Evolutionary conservation across 805 yeast species (phyloP).

Genomic region (Ogataea nakhonphanomensis): DNA sequence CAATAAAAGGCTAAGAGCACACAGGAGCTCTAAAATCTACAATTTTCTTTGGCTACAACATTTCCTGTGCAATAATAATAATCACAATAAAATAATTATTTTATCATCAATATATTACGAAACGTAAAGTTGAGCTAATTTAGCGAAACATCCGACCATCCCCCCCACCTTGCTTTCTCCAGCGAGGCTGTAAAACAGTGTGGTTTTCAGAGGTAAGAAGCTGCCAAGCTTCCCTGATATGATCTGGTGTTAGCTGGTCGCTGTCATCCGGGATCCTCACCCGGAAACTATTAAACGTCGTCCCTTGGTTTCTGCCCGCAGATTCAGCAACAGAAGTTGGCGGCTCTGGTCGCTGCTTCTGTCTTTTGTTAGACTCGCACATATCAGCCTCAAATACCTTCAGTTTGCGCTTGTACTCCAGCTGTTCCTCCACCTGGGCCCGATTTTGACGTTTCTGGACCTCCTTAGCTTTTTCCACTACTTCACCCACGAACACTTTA

Average conservation of each 20-base stretch:
- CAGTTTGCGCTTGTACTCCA: slow-evolving; percentile 39
- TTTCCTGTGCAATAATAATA: too few relatives aligned
- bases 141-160: slow-evolving; percentile 69
- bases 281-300: slow-evolving; percentile 17
- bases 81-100: too few relatives aligned
- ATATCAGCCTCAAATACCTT: slow-evolving; percentile 22
- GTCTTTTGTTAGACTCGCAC: slow-evolving; percentile 31
- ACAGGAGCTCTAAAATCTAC: too few relatives aligned
- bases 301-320: not conserved
- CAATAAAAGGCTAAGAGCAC: too few relatives aligned
- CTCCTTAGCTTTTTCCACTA: slow-evolving; percentile 75
- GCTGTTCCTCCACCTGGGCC: slow-evolving; percentile 37
- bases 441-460: slow-evolving; percentile 58
- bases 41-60: too few relatives aligned
- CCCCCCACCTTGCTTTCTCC: slow-evolving; percentile 71
- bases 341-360: slow-evolving; percentile 24
- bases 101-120: not conserved
- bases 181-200: slow-evolving; percentile 54
- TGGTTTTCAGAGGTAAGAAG: slow-evolving; percentile 65
- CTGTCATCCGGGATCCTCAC: slow-evolving; percentile 30
- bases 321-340: slow-evolving; percentile 1
- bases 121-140: too few relatives aligned
- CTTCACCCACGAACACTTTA: slow-evolving; percentile 85
- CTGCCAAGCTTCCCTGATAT: slow-evolving; percentile 86
- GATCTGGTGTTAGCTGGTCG: slow-evolving; percentile 76